Base-by-base conservation (phyloP, 176 grass and related monocot genomes). In the Chloris gayana region DNA sequence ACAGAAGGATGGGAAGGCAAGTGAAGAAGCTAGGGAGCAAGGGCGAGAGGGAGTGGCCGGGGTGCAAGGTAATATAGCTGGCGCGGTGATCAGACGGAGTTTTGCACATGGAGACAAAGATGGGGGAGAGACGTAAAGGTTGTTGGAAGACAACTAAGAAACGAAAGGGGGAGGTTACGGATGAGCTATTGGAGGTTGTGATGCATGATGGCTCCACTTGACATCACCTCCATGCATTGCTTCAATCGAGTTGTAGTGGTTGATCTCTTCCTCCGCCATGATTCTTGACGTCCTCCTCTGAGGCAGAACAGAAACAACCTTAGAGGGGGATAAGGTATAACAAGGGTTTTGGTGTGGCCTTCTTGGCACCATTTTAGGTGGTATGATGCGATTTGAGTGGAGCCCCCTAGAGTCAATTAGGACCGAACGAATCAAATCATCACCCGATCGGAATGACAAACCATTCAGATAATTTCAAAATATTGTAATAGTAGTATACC, bases 131-230 rank as follows among this genome's bases (percentile, higher is more conserved):
- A 75, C 81, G 63, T 84, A 64, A 53, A 39, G 63, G 45, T 33
- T 25, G 67, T 29, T 68, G 31, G 68, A 57, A 66, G 66, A 42
- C 51, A 64, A 27, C 19, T 1, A 24, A 14, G 41, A 39, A 70
- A 51, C 50, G 69, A 49, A 8, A 38, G 42, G 15, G 64, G 32
- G 77, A 69, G 72, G 79, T 76, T 81, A 59, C 22, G 78, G 91
- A 90, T 93, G 82, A 91, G 82, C 81, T 67, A 85, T 57, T 90
- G 71, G 88, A 90, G 88, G 88, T 85, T 73, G 78, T 65, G 77
- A 83, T 83, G 70, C 83, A 68, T 79, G 63, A 17, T 81, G 73
- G 3, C 83, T 85, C 91, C 85, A 82, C 56, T 86, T 79, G 82
- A 80, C 88, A 53, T 91, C 91, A 83, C 14, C 74, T 22, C 53